A percentile compares a stretch with the other conserved stretches of the same genome.
Conservation (phyloP, 768 basidiomycete genomes). For the Kondoa subrosea region DNA sequence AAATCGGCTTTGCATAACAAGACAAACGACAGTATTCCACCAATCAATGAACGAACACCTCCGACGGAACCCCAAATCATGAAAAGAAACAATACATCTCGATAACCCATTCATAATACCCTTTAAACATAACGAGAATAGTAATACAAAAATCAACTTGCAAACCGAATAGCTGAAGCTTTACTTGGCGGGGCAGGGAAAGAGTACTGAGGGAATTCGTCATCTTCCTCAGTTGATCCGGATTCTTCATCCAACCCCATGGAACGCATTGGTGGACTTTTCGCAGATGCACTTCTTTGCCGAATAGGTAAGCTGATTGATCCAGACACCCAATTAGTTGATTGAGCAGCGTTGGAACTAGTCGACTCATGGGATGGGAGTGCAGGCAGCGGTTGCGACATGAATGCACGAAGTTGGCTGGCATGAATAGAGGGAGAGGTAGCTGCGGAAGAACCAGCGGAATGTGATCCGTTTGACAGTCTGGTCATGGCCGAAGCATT, state of each 20-base stretch:
- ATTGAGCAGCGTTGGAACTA: no score
- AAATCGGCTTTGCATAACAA: neutral
- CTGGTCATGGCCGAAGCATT: slow-evolving; percentile 1
- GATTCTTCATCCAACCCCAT: neutral
- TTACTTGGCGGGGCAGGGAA: neutral
- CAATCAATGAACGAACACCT: no score
- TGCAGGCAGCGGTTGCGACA: neutral
- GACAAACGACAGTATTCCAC: no score
- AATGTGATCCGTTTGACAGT: neutral
- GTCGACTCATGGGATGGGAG: neutral
- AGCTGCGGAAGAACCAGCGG: neutral
- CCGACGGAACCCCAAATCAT: no score
- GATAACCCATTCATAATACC: neutral
- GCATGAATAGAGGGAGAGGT: neutral
- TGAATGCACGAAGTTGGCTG: neutral
- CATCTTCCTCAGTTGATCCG: neutral
- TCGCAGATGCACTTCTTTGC: no score
- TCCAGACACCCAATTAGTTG: no score
- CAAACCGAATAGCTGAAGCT: neutral
- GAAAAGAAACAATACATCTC: no score
- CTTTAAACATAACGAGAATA: neutral
- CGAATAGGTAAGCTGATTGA: no score
- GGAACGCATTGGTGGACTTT: neutral
- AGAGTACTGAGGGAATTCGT: neutral
- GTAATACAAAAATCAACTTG: neutral